Conservation (phyloP, 2,329 filamentous ascomycete genomes). For the Arachnomyces sp. region DNA sequence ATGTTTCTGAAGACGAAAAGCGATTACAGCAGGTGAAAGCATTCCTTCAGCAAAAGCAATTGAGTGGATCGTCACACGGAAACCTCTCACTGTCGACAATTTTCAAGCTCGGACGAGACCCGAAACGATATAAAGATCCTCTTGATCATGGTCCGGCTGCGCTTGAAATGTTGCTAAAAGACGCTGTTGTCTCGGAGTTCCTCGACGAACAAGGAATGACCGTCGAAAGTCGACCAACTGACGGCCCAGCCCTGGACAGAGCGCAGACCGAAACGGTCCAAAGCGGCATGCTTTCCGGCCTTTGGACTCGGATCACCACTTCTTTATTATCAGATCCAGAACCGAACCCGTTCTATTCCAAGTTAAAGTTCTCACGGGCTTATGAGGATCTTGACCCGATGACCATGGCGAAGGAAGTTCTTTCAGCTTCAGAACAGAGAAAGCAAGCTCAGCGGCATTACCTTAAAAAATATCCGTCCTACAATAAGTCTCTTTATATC, state of each 20-base stretch:
- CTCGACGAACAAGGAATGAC: conserved; percentile 61
- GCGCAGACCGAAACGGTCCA: conserved; percentile 40
- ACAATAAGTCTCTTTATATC: conserved; percentile 86
- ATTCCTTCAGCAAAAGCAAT: conserved; percentile 84
- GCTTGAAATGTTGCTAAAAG: conserved; percentile 93
- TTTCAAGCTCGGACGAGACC: conserved; percentile 56
- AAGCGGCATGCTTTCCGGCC: conserved; percentile 51
- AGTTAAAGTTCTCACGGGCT: conserved; percentile 59
- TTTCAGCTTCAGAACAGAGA: conserved; percentile 71
- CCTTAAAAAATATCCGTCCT: conserved; percentile 73
- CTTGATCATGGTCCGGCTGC: conserved; percentile 86
- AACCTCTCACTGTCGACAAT: conserved; percentile 59
- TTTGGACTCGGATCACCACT: conserved; percentile 56
- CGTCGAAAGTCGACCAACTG: conserved; percentile 21
- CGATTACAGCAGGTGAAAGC: conserved; percentile 92
- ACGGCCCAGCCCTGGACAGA: conserved; percentile 21
- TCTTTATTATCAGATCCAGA: conserved; percentile 58
- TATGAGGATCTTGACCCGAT: conserved; percentile 77
- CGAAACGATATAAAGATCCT: conserved; percentile 62
- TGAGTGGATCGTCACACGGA: conserved; percentile 56
- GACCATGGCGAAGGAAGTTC: conserved; percentile 83
- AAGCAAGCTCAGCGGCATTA: conserved; percentile 89
- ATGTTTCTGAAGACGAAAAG: conserved; percentile 97
- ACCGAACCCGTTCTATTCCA: conserved; percentile 92
- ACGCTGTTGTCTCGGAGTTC: conserved; percentile 90